These are phyloP conservation scores for Tuber aestivum DNA, from an alignment of 495 filamentous ascomycete species.

Conservation along the genomic window DNA sequence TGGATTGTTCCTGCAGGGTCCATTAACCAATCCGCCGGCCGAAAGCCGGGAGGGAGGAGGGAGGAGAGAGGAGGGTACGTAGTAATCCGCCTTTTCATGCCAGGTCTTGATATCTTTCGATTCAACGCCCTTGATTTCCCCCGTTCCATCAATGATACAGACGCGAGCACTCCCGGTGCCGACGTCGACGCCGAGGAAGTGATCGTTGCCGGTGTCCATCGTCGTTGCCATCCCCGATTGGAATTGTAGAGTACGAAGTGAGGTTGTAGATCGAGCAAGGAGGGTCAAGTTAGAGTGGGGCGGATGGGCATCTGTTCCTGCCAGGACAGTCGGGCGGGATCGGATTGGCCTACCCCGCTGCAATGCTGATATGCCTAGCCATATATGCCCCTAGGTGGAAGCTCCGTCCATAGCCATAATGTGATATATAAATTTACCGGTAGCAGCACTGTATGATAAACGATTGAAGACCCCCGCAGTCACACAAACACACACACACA, in stretches of 20 bases:
- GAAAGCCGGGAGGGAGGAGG: conserved; percentile 7
- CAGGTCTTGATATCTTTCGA: conserved; percentile 88
- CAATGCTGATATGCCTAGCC: not conserved
- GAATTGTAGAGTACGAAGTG: not conserved
- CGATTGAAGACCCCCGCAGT: no score
- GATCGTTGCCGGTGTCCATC: not conserved
- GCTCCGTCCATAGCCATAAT: no score
- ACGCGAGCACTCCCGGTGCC: conserved; percentile 92
- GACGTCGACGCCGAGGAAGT: conserved; percentile 91
- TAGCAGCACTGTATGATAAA: no score
- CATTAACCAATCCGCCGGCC: not conserved
- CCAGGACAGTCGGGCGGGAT: no score
- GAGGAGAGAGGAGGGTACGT: conserved; percentile 51
- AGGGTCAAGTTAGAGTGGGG: not conserved
- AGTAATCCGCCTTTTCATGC: conserved; percentile 86
- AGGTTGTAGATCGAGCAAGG: not conserved
- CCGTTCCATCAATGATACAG: conserved; percentile 83
- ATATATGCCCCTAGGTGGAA: not conserved
- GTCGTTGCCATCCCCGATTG: not conserved
- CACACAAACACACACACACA: no score
- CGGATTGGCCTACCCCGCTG: no score
- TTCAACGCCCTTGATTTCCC: conserved; percentile 86
- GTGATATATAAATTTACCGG: no score
- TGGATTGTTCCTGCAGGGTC: conserved; percentile 89
- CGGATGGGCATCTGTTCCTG: no score